Conservation (phyloP, 768 basidiomycete genomes). For the Trametes cinnabarina region DNA sequence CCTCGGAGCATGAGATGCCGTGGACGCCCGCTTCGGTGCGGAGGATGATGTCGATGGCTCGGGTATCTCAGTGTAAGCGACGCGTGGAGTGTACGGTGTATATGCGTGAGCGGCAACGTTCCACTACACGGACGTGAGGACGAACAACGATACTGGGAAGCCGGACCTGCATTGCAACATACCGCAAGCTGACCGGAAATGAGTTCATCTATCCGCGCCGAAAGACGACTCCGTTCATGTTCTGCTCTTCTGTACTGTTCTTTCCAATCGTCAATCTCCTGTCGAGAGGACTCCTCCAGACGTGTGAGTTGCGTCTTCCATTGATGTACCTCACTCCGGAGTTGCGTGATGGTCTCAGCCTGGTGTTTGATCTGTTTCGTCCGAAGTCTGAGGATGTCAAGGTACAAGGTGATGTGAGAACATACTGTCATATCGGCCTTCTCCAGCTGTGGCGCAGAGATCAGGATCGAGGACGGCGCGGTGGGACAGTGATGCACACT, state of each 20-base stretch:
- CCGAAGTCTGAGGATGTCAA: neutral
- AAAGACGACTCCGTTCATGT: slow-evolving; percentile 58
- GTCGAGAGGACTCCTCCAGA: slow-evolving; percentile 44
- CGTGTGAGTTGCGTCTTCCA: slow-evolving; percentile 69
- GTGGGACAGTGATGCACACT: slow-evolving; percentile 24
- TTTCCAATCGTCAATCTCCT: slow-evolving; percentile 69
- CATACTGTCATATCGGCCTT: slow-evolving; percentile 58
- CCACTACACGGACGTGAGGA: slow-evolving; percentile 15
- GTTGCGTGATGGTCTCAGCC: slow-evolving; percentile 55
- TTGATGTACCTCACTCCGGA: slow-evolving; percentile 62
- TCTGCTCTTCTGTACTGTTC: slow-evolving; percentile 77
- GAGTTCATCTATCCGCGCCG: slow-evolving; percentile 58
- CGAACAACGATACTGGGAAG: neutral
- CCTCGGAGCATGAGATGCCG: slow-evolving; percentile 2
- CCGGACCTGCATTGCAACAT: slow-evolving; percentile 26
- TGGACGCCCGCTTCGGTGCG: slow-evolving; percentile 24
- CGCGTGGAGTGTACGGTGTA: slow-evolving; percentile 7
- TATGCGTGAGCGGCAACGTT: slow-evolving; percentile 23
- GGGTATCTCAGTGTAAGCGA: slow-evolving; percentile 11
- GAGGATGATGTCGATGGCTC: slow-evolving; percentile 22
- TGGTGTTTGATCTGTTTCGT: slow-evolving; percentile 52
- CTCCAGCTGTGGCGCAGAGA: slow-evolving; percentile 39
- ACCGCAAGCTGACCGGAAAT: slow-evolving; percentile 40
- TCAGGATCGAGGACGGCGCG: slow-evolving; percentile 6
- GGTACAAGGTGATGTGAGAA: neutral